Conservation (phyloP, 2,329 filamentous ascomycete genomes). For the Alternaria consortialis region DNA sequence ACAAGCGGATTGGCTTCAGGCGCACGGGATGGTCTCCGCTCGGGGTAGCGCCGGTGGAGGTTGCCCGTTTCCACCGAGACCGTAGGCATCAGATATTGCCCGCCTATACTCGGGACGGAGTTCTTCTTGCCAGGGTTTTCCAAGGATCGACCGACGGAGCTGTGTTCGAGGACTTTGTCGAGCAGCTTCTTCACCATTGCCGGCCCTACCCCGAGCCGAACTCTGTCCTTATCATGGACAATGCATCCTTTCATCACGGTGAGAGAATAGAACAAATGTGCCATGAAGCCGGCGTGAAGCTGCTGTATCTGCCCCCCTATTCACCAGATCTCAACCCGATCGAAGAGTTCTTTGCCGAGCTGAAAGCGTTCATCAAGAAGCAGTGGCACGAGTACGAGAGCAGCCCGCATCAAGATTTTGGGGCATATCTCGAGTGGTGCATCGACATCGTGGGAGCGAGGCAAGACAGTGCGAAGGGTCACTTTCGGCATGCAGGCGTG, state of each 20-base stretch:
- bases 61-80: conserved; percentile 24
- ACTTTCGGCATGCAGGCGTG: conserved; percentile 37
- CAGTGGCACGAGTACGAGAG: conserved; percentile 11
- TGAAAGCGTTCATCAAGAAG: conserved; percentile 48
- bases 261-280: conserved; percentile 44
- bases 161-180: conserved; percentile 21
- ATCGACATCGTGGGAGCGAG: conserved; percentile 34
- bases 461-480: conserved; percentile 31
- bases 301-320: conserved; percentile 49
- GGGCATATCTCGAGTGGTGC: conserved; percentile 40
- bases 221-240: conserved; percentile 24
- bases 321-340: conserved; percentile 52
- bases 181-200: conserved; percentile 21
- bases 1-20: conserved; percentile 47
- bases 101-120: neutral
- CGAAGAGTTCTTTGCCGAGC: conserved; percentile 50
- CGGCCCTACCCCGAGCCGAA: conserved; percentile 10
- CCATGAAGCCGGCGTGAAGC: conserved; percentile 40
- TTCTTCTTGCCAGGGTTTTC: neutral
- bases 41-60: conserved; percentile 23
- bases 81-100: conserved; percentile 17
- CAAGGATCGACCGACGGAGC: conserved; percentile 19
- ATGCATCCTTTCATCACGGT: conserved; percentile 19
- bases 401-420: conserved; percentile 31
- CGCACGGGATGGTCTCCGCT: conserved; percentile 49